A percentile compares a stretch with the other conserved stretches of the same genome.
phyloP scores from a whole-genome alignment of 2,329 filamentous ascomycete species.

The Rhytidhysteron rufulum region DNA sequence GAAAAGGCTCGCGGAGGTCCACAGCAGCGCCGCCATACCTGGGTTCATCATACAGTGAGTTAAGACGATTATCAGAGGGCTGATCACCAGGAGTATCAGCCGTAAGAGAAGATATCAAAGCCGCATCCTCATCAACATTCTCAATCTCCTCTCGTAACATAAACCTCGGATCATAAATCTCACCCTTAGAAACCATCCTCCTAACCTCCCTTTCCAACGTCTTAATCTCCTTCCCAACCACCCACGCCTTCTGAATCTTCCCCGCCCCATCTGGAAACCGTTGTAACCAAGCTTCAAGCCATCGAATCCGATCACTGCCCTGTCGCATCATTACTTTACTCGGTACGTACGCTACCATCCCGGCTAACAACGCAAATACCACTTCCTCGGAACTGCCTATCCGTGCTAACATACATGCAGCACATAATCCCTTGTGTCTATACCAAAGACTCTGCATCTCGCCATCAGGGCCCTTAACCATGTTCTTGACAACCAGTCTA shows the following conservation, averaged over 20 bases:
- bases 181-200: neutral
- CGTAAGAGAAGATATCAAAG: too few relatives aligned
- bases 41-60: too few relatives aligned
- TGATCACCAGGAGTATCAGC: too few relatives aligned
- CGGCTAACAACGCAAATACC: slow-evolving; percentile 21
- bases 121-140: neutral
- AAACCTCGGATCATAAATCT: neutral
- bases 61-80: too few relatives aligned
- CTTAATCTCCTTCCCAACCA: slow-evolving; percentile 20
- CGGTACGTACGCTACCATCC: slow-evolving; percentile 19
- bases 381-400: slow-evolving; percentile 22
- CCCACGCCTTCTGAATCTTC: slow-evolving; percentile 13
- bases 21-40: too few relatives aligned
- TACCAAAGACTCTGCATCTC: slow-evolving; percentile 12
- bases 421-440: slow-evolving; percentile 20
- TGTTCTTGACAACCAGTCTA: slow-evolving; percentile 11
- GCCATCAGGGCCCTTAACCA: slow-evolving; percentile 1
- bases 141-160: neutral
- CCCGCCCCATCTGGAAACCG: slow-evolving; percentile 7
- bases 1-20: too few relatives aligned
- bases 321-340: neutral
- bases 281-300: slow-evolving; percentile 22
- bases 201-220: slow-evolving; percentile 3
- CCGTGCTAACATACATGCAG: slow-evolving; percentile 27
- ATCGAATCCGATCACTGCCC: slow-evolving; percentile 17